Conservation (phyloP, 768 basidiomycete genomes). For the Rhodotorula toruloides region DNA sequence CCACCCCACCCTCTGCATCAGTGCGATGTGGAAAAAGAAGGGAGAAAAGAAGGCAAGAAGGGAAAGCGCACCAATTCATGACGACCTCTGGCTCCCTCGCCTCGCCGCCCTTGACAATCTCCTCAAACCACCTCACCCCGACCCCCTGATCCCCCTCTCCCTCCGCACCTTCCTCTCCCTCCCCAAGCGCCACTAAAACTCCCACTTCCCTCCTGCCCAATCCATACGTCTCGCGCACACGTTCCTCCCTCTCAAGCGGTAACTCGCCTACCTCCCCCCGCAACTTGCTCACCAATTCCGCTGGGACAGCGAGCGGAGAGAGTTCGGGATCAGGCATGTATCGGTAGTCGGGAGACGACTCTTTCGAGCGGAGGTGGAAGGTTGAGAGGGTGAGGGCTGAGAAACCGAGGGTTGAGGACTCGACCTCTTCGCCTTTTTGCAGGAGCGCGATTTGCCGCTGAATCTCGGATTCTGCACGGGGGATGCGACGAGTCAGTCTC, state of each 20-base stretch:
- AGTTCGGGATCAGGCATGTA: slow-evolving; percentile 98
- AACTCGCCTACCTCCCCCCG: slow-evolving; percentile 64
- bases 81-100: slow-evolving; percentile 52
- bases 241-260: slow-evolving; percentile 58
- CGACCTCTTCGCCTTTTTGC: slow-evolving; percentile 50
- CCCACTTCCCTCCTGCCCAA: slow-evolving; percentile 65
- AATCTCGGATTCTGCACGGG: slow-evolving; percentile 65
- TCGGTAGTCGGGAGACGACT: slow-evolving; percentile 86
- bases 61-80: slow-evolving; percentile 68
- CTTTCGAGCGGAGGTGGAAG: slow-evolving; percentile 76
- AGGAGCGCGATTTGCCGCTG: slow-evolving; percentile 66
- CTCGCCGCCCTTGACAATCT: slow-evolving; percentile 54
- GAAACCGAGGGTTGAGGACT: slow-evolving; percentile 86
- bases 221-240: slow-evolving; percentile 55
- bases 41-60: background rate
- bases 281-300: slow-evolving; percentile 52
- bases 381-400: slow-evolving; percentile 77
- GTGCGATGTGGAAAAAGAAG: background rate
- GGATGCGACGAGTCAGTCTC: background rate
- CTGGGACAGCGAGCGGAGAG: slow-evolving; percentile 58
- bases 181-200: slow-evolving; percentile 66
- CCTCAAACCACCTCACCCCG: slow-evolving; percentile 76
- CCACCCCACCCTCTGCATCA: background rate
- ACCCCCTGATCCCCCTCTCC: slow-evolving; percentile 51
- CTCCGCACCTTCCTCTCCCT: slow-evolving; percentile 60